Conservation (phyloP, 495 filamentous ascomycete genomes). For the Penicillium fimorum region DNA sequence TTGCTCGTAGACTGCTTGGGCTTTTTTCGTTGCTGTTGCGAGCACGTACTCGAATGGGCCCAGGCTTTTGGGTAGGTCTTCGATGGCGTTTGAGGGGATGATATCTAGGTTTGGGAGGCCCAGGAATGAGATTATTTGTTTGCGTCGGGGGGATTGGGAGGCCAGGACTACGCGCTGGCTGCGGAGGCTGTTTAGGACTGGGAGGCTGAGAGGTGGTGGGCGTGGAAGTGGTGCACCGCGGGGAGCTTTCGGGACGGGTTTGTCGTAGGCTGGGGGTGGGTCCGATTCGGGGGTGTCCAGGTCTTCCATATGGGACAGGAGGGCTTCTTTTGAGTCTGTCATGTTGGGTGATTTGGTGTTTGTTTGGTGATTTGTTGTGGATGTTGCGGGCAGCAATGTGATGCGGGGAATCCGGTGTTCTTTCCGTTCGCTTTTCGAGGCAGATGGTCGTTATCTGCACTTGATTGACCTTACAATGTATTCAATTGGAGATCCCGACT, state of each 20-base stretch:
- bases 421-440: neutral
- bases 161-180: conserved; percentile 80
- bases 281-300: conserved; percentile 14
- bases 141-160: conserved; percentile 79
- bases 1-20: conserved; percentile 69
- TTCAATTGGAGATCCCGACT: neutral
- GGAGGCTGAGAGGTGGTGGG: conserved; percentile 69
- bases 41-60: conserved; percentile 88
- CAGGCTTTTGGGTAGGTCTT: conserved; percentile 79
- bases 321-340: conserved; percentile 35
- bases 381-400: conserved; percentile 8
- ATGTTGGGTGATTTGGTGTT: conserved; percentile 22
- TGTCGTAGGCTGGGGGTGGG: conserved; percentile 41
- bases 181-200: conserved; percentile 68
- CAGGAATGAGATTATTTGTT: conserved; percentile 70
- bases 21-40: conserved; percentile 79
- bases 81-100: conserved; percentile 73
- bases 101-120: conserved; percentile 78
- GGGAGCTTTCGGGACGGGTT: conserved; percentile 13
- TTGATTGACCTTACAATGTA: neutral
- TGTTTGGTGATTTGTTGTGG: conserved; percentile 3
- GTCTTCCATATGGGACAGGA: conserved; percentile 27
- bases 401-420: neutral
- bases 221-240: conserved; percentile 40
- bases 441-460: neutral